A percentile compares a stretch with the other conserved stretches of the same genome.
phyloP scores from a whole-genome alignment of 23 red algal species.

The Gracilaria vermiculophylla region DNA sequence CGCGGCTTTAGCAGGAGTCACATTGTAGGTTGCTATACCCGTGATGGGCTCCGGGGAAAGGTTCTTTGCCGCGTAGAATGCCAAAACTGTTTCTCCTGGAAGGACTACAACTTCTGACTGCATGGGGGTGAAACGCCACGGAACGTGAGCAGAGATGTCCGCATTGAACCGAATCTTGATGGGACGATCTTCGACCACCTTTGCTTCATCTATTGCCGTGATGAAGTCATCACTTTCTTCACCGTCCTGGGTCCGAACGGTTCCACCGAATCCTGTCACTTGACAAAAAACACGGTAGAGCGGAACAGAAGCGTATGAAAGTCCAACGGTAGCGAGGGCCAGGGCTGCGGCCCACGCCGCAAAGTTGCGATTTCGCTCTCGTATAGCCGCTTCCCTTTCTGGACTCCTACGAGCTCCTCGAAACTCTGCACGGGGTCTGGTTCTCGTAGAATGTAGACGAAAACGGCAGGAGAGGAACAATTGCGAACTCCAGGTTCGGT shows the following conservation, averaged over 20 bases:
- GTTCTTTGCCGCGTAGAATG: constrained; percentile 96
- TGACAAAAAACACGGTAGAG: constrained; percentile 99
- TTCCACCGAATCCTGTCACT: constrained; percentile 95
- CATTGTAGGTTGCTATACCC: constrained; percentile 97
- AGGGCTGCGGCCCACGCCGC: constrained; percentile 68
- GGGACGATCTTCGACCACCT: constrained; percentile 64
- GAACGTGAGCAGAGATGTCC: constrained; percentile 78
- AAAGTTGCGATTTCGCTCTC: constrained; percentile 68
- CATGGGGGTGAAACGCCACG: constrained; percentile 86
- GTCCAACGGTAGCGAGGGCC: constrained; percentile 67
- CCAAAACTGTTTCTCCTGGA: constrained; percentile 94
- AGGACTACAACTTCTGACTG: constrained; percentile 70
- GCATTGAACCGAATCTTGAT: constrained; percentile 93
- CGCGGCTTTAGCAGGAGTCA: constrained; percentile 91
- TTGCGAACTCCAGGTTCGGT: background rate
- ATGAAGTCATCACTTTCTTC: constrained; percentile 67
- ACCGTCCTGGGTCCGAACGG: constrained; percentile 34
- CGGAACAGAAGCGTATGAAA: constrained; percentile 94
- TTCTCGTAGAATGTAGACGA: background rate
- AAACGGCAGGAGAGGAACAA: background rate
- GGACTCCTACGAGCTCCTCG: constrained; percentile 41
- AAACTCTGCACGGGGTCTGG: background rate
- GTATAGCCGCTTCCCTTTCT: constrained; percentile 51
- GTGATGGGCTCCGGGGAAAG: constrained; percentile 69
- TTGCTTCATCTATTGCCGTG: constrained; percentile 55